Base-by-base conservation (phyloP, 805 yeast genomes). In the Nematodospora valgi region DNA sequence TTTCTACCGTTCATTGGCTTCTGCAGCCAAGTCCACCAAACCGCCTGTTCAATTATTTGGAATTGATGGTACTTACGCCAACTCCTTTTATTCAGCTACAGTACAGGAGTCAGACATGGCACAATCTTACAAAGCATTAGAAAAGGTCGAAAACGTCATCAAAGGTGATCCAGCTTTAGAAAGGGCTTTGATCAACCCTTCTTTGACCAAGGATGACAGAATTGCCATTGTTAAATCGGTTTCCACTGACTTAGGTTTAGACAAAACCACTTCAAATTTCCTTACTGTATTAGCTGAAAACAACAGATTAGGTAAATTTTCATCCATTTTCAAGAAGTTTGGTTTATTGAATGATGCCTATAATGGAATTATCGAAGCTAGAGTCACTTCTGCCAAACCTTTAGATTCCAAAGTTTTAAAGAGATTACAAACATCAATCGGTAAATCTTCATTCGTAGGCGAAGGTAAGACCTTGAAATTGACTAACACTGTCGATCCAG, bases 31-130 rank as follows among this genome's bases (percentile, higher is more conserved):
- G 55, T 41, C 75, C 40, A 76, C 76, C 55, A 82, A 80, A 65
- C 88, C 94, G 35, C 97, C 98, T 38, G 85, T 91, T 46, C 96
- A 88, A 76, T 76, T 91, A 61, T 91, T 77, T 56, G 98, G 98
- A 46, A 70, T 91, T 50, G 97, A 89, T 51, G 98, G 98, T 59
- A 88, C 98, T 47, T 91, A 91, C 66, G 98, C 98, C 51, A 76
- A 87, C 39, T 96, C 98, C 32, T 76, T 93, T 53, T 91, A 81
- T 78, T 73, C 89, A 37, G 97, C 98, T 15, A 82, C 98, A 38
- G 82, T 82, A 48, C 82, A 86, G 73, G 79, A 78, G 50, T 76
- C 94, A 23, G 71, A 86, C 7, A 69, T 88, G 50, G 91, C 81
- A 39, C 65, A 80, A 44, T 81, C 89, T 38, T 72, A 74, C 51